These are phyloP conservation scores for Hippophae tibetana DNA, from an alignment of 306 rosid genomes.

Conservation along the genomic window DNA sequence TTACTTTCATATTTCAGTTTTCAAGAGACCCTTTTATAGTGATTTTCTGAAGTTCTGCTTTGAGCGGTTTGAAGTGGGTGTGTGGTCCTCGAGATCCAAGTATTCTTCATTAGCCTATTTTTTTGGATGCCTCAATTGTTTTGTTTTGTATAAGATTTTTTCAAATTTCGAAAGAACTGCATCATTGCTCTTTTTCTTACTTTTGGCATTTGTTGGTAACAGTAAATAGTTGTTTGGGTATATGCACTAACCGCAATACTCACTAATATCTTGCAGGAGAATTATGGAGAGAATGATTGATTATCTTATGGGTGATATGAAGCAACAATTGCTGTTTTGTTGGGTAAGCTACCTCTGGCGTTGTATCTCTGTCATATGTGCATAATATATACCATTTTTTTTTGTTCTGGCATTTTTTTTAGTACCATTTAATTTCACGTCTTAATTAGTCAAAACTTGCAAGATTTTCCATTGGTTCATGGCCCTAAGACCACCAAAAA, in stretches of 20 bases:
- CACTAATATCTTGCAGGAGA: conserved; percentile 40
- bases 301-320: conserved; percentile 61
- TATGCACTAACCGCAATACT: conserved; percentile 9
- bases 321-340: conserved; percentile 52
- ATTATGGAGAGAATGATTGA: conserved; percentile 27
- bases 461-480: too few species aligned
- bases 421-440: too few species aligned
- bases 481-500: too few species aligned
- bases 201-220: conserved; percentile 1
- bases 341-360: conserved; percentile 45
- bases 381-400: too few species aligned
- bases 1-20: conserved; percentile 48
- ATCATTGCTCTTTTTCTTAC: background rate
- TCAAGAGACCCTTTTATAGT: conserved; percentile 64
- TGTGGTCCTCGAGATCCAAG: conserved; percentile 85
- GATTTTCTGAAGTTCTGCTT: conserved; percentile 86
- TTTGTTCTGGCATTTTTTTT: too few species aligned
- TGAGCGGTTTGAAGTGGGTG: conserved; percentile 71
- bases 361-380: too few species aligned
- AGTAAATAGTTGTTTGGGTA: background rate
- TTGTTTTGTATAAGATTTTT: background rate
- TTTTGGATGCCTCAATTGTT: conserved; percentile 4
- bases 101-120: conserved; percentile 28
- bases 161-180: background rate
- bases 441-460: too few species aligned